Conservation (phyloP, 2,329 filamentous ascomycete species). For the Xylariaceae sp. region DNA sequence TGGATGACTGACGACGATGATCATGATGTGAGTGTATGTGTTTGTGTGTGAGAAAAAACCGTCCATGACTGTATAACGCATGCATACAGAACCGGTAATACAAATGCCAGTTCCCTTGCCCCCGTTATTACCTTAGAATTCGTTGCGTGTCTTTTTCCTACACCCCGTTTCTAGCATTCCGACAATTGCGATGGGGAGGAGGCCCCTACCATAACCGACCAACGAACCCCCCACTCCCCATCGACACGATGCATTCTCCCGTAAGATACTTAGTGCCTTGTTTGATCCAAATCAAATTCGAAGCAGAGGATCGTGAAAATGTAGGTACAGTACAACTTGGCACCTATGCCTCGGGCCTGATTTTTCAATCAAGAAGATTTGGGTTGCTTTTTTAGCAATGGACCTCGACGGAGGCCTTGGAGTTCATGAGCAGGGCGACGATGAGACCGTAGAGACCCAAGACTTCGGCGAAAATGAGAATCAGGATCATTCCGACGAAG, state of each 20-base stretch:
- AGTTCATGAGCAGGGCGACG: slow-evolving; percentile 99
- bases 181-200: slow-evolving; percentile 8
- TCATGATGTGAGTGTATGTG: too few relatives aligned
- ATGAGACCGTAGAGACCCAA: slow-evolving; percentile 99
- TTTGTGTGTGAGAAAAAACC: slow-evolving; percentile 10
- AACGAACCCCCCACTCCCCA: slow-evolving; percentile 9
- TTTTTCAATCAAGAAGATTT: background rate
- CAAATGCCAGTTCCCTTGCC: slow-evolving; percentile 27
- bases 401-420: slow-evolving; percentile 66
- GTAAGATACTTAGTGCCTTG: slow-evolving; percentile 6
- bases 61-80: slow-evolving; percentile 26
- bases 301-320: slow-evolving; percentile 16
- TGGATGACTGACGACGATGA: background rate
- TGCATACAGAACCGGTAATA: slow-evolving; percentile 32
- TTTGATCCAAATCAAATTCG: slow-evolving; percentile 9
- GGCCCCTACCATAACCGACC: slow-evolving; percentile 7
- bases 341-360: slow-evolving; percentile 14
- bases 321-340: slow-evolving; percentile 18
- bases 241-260: slow-evolving; percentile 15
- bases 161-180: slow-evolving; percentile 19
- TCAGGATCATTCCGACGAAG: slow-evolving; percentile 97
- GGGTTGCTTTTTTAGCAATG: slow-evolving; percentile 47
- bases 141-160: slow-evolving; percentile 13
- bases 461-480: slow-evolving; percentile 99
- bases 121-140: slow-evolving; percentile 22